Evolutionary conservation across 805 yeast genomes (phyloP), one percentile per base, ranked within the genome.

Genomic region (Yarrowia osloensis): DNA sequence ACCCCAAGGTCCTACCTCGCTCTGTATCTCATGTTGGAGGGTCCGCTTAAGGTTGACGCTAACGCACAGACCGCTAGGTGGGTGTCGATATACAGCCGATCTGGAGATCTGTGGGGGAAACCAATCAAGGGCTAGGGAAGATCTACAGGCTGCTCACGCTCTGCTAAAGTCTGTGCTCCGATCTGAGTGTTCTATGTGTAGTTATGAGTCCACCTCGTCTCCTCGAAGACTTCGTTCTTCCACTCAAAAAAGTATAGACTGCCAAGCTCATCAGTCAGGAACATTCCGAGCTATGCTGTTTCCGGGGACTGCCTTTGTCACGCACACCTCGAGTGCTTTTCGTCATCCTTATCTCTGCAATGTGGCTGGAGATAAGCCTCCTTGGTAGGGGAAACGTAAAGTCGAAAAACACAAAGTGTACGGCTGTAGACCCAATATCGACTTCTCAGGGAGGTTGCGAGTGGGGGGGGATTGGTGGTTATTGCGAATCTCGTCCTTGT

Each of bases 71-170:
- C 24, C 40, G n/a, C 15, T n/a, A 22, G 57, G 57, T 50, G 57
- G 40, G 57, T 50, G 57, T 50, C 37, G 55, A 29, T 29, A 19
- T 12, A 1, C 8, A 5, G 57, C 3, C 28, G 57, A 50, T 50
- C 57, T 50, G 57, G 57, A 50, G 57, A 50, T 50, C 57, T 50
- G 57, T 50, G 57, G 40, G 40, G 46, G 35, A 28, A 49, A 49
- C 37, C 57, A 21, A 33, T 33, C 11, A 11, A 9, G 40, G 40
- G 28, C 22, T 50, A 50, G 40, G 29, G 13, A 28, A 13, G 26
- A 31, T 29, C n/a, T 9, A 9, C 24, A 19, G 11, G 15, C 19
- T 17, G 21, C 11, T 22, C 19, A 31, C 3, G 3, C 35, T 31
- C 13, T 3, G 13, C 2, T 11, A 17, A 35, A 15, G 19, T 13